Evolutionary conservation across 2,329 filamentous ascomycete genomes (phyloP), one percentile per base, ranked within the genome.

Genomic region (Pleomassaria siparia): DNA sequence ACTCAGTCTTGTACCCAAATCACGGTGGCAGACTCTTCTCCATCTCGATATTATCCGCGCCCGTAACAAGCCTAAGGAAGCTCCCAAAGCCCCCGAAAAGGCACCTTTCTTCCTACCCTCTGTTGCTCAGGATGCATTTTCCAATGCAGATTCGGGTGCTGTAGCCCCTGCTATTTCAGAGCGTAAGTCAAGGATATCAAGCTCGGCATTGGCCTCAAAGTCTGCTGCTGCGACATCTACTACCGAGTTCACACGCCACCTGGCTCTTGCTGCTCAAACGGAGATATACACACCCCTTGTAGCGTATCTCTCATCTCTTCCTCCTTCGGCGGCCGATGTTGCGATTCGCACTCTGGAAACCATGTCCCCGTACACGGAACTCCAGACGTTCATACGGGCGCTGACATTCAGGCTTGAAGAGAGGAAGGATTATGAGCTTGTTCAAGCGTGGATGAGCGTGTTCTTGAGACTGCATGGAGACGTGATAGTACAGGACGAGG

Each of bases 381-480:
- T 95, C 15, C 76, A 86, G 1, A 79, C 84, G 44, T 99, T 99
- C 65, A 85, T 97, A 43, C 72, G 76, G n/a, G 91, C 91, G 1
- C 72, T 99, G 46, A 95, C 89, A 0, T 78, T 76, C 44, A 80
- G 87, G 11, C 75, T 97, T 43, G 73, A 76, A 35, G 76, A 82
- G 42, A 84, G 86, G 54, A 82, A 82, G 40, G 94, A 97, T 70
- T 99, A 95, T 70, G 94, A 99, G 72, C 79, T 99, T 30, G 88
- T 90, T 13, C 91, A 97, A 71, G 90, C 91, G 0, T 99, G 94
- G 92, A 97, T 99, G 91, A 86, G 87, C 2, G 92, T 97, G 1
- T 95, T 97, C 63, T 69, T 99, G 49, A 82, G 86, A 40, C 75
- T 96, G 32, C 92, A 97, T 70, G 80, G 79, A 6, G 84, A 86